These are phyloP conservation scores for Pichia manshurica DNA, from an alignment of 805 yeast genomes.

Conservation along the genomic window DNA sequence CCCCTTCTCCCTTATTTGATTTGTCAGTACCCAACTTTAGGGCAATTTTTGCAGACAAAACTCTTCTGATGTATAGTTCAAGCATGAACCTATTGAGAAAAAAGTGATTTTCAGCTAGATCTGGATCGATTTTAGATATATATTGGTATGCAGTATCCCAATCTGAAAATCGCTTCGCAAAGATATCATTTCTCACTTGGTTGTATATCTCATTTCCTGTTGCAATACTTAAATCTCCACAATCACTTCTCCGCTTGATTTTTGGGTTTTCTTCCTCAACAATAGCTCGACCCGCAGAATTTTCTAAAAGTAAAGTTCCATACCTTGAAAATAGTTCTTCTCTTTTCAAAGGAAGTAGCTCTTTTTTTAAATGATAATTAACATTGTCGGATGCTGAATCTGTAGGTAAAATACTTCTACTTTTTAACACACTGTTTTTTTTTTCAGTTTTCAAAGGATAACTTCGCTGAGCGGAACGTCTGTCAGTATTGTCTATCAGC, in stretches of 20 bases:
- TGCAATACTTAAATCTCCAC: constrained; percentile 26
- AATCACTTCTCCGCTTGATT: constrained; percentile 18
- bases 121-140: constrained; percentile 16
- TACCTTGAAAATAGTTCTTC: constrained; percentile 5
- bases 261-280: not conserved
- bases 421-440: constrained; percentile 8
- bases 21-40: constrained; percentile 22
- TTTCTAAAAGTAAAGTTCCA: constrained; percentile 6
- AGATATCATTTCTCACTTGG: constrained; percentile 17
- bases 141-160: constrained; percentile 17
- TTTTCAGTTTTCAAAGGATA: constrained; percentile 5
- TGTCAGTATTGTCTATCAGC: not conserved
- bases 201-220: constrained; percentile 24
- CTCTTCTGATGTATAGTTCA: constrained; percentile 30
- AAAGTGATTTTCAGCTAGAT: constrained; percentile 22
- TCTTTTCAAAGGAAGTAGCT: not conserved
- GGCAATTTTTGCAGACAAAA: constrained; percentile 28
- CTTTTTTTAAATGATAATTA: not conserved
- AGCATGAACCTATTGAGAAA: constrained; percentile 24
- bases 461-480: not conserved
- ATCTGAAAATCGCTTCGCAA: constrained; percentile 10
- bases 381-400: not conserved
- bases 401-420: not conserved
- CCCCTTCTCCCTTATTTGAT: constrained; percentile 16
- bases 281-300: not conserved